Percentiles rank a stretch among this genome's conserved stretches.
phyloP scores from a whole-genome alignment of 2,329 filamentous ascomycete genomes.

The Passalora sequoiae region DNA sequence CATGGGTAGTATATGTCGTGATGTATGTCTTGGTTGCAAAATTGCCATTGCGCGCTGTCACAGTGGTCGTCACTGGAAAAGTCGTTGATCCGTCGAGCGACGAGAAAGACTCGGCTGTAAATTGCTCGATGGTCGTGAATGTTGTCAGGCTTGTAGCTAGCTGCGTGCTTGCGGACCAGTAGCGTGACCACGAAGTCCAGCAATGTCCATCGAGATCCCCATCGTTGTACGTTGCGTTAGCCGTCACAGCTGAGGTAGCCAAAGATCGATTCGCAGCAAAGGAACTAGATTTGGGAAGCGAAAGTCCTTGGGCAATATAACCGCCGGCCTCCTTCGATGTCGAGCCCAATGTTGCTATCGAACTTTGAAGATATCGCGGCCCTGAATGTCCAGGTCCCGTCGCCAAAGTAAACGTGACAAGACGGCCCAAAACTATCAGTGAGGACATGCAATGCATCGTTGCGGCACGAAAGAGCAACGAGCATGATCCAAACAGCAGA shows the following conservation, averaged over 20 bases:
- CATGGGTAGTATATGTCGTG: not conserved
- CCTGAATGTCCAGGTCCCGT: not conserved
- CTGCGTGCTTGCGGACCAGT: slow-evolving; percentile 3
- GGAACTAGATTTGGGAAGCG: not conserved
- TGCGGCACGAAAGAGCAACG: not conserved
- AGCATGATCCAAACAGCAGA: not conserved
- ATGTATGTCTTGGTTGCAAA: slow-evolving; percentile 6
- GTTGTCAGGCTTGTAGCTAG: not conserved
- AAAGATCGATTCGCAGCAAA: not conserved
- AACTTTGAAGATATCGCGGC: not conserved
- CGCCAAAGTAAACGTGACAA: not conserved
- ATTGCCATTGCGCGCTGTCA: slow-evolving; percentile 4
- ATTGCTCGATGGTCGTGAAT: not conserved
- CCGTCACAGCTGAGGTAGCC: not conserved
- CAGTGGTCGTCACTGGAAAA: not conserved
- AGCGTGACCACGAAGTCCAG: slow-evolving; percentile 1
- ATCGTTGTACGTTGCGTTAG: not conserved
- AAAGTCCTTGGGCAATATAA: slow-evolving; percentile 1
- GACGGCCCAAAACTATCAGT: too few species aligned
- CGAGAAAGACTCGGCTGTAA: not conserved
- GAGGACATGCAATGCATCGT: not conserved
- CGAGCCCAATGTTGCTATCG: not conserved
- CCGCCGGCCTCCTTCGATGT: not conserved
- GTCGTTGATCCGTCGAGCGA: not conserved
- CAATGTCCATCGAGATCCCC: not conserved